Evolutionary conservation across 768 basidiomycete species (phyloP).

Genomic region (Termitomyces sp.): DNA sequence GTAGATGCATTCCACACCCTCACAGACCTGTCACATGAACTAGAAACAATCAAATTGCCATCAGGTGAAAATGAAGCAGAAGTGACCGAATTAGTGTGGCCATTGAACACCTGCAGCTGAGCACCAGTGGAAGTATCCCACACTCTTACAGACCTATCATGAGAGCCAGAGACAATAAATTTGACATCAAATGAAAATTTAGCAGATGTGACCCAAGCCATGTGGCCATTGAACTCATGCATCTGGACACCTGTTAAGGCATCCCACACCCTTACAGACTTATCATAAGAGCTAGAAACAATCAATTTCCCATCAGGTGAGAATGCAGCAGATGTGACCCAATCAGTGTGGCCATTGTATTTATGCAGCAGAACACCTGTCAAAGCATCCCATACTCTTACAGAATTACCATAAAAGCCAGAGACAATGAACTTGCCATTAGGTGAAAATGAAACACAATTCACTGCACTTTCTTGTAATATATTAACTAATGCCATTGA

Average conservation of each 20-base stretch:
- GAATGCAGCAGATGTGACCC: too few relatives aligned
- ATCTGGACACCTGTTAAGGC: background rate
- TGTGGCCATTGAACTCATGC: background rate
- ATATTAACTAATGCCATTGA: too few relatives aligned
- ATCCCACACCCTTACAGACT: too few relatives aligned
- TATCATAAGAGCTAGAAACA: too few relatives aligned
- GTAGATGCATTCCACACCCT: conserved; percentile 5
- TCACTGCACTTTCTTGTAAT: too few relatives aligned
- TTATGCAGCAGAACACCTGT: too few relatives aligned
- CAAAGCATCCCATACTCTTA: background rate
- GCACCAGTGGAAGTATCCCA: background rate
- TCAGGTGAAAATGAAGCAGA: background rate
- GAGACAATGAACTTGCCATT: background rate
- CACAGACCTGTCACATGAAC: background rate
- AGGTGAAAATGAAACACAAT: conserved; percentile 2
- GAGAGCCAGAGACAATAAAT: background rate
- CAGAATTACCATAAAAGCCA: background rate
- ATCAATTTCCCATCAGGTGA: too few relatives aligned
- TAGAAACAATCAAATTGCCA: too few relatives aligned
- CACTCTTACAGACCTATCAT: background rate
- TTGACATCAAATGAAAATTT: too few relatives aligned
- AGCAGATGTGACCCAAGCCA: background rate
- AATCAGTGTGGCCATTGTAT: too few relatives aligned
- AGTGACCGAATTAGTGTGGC: background rate
- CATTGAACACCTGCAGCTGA: background rate